Base-by-base conservation (phyloP, 345 rosid species). In the Rhizophora mangle region DNA sequence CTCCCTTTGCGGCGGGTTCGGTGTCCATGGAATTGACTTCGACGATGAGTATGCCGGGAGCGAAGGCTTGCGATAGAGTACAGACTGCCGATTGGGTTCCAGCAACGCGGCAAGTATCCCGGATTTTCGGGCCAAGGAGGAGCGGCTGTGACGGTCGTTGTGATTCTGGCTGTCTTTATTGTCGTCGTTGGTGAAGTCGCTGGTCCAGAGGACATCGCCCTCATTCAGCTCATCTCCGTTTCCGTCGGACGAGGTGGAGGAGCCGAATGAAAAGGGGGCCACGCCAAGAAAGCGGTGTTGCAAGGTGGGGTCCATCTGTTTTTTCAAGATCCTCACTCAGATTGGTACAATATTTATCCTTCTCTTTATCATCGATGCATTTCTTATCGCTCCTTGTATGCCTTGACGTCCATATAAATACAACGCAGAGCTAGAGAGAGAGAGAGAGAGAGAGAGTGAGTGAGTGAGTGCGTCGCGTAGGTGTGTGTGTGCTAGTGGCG, bases 141-240 rank as follows among this genome's bases (percentile, higher is more conserved):
- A 61, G 59, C 63, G 67, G 70, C 59, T 3, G 16, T 9, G 49
- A 6, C 78, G 71, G 57, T 47, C 59, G 64, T 62, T 68, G 55
- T 9, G 5, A 24, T 20, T 65, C 21, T 1, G 52, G 11, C 82
- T 72, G 61, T 37, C 56, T 63, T 63, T 63, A 62, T 61, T 60
- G 66, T 29, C 26, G n/a, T 21, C 22, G 63, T 20, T 18, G 65
- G 67, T 13, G 52, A 60, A 68, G 49, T 84, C 82, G 69, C 61
- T 73, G 52, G 87, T 71, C 87, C 85, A 87, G 68, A 85, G 77
- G 36, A 85, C 72, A 39, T 87, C 86, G 47, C 81, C 88, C 61
- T 87, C 91, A 72, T 69, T 80, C 53, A 85, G 83, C 74, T 87
- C 88, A 65, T 58, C 81, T 16, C 69, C 78, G 60, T 64, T 57